Percentiles rank a stretch among this genome's conserved stretches.
These are phyloP conservation scores for Stevia rebaudiana DNA, from an alignment of 140 eudicot species.

Conservation along the genomic window DNA sequence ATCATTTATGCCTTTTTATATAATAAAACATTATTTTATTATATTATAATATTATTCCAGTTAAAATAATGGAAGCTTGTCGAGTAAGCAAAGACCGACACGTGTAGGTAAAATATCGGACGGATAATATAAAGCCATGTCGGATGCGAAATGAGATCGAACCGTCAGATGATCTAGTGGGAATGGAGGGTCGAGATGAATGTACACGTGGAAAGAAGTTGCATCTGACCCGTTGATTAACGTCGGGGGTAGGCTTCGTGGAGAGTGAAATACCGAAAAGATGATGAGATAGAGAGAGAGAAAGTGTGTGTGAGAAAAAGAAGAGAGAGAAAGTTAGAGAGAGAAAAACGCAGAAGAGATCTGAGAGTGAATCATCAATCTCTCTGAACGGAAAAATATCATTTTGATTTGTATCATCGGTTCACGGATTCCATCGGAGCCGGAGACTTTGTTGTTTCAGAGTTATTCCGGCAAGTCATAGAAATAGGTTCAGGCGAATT, in stretches of 20 bases:
- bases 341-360: conserved; percentile 22
- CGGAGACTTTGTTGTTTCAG: conserved; percentile 1
- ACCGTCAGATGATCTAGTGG: conserved; percentile 43
- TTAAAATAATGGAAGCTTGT: conserved; percentile 42
- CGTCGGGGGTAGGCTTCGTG: conserved; percentile 38
- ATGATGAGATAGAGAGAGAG: conserved; percentile 49
- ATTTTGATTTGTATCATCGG: conserved; percentile 22
- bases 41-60: background rate
- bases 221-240: conserved; percentile 45
- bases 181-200: conserved; percentile 42
- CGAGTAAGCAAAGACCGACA: conserved; percentile 51
- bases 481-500: conserved; percentile 30
- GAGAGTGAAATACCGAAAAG: conserved; percentile 51
- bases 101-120: conserved; percentile 47
- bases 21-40: background rate
- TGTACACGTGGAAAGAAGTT: conserved; percentile 19
- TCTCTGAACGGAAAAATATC: conserved; percentile 19
- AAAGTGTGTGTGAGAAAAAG: conserved; percentile 30
- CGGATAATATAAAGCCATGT: conserved; percentile 50
- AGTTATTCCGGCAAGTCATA: conserved; percentile 31
- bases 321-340: conserved; percentile 19
- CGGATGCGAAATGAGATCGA: conserved; percentile 18
- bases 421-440: conserved; percentile 32
- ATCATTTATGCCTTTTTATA: background rate
- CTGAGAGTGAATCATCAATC: conserved; percentile 31